Evolutionary conservation across 2,329 filamentous ascomycete genomes (phyloP), one percentile per base, ranked within the genome.

Genomic region (Neopestalotiopsis sp.): DNA sequence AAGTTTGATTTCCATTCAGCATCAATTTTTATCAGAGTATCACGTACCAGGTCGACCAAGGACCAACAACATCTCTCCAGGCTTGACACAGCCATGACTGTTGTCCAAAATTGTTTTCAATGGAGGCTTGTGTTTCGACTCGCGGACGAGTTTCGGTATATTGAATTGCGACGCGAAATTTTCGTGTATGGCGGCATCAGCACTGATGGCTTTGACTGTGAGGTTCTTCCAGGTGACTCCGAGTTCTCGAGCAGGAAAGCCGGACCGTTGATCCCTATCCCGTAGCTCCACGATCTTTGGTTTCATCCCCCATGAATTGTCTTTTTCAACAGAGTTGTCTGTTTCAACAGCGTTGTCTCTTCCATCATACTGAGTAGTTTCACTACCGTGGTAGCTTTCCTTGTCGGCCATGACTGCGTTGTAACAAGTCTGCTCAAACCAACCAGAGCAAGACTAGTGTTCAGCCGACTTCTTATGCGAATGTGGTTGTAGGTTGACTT

Each of bases 151-250:
- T 45, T 86, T 82, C 34, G 84, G 81, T 2, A 90, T 78, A 74
- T 88, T 88, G 81, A 86, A 88, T 71, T 88, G 89, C 0, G 87
- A 88, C 1, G 88, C 65, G 63, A 91, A 85, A 64, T 92, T 89
- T 73, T 92, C 90, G 71, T 92, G 89, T 40, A 92, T 82, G 10
- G 89, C 88, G 1, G 90, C 87, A 34, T 90, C 88, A 14, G 89
- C 81, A 34, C 87, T 86, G 75, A 88, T 81, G 17, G 88, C 91
- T 66, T 89, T 84, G 20, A 93, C 90, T 0, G 83, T 91, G 61
- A 93, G 81, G 67, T 89, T 83, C 71, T 87, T 83, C 88, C 90
- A 93, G 1, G 90, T 88, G 0, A 93, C 84, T 30, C 91, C 91
- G 3, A 92, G 83, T 73, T 85, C 80, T 49, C 85, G 82, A 9